Conservation (phyloP, 1,284 basidiomycete species). For the Cystobasidiaceae sp. region DNA sequence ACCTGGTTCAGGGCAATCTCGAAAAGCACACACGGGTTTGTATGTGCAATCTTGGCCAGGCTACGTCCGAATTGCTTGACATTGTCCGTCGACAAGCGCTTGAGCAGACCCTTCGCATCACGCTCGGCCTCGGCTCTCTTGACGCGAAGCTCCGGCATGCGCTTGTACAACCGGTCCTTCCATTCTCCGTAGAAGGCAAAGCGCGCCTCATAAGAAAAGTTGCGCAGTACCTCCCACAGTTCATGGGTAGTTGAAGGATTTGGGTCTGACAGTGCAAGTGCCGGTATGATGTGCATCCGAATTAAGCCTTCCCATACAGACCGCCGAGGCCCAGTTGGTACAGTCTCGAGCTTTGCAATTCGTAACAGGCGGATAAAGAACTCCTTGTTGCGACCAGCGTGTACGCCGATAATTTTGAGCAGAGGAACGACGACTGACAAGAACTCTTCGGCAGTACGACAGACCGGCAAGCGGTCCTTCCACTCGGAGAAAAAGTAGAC, state of each 20-base stretch:
- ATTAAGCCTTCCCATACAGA: constrained; percentile 70
- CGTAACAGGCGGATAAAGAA: constrained; percentile 59
- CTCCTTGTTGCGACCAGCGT: constrained; percentile 65
- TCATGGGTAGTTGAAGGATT: constrained; percentile 82
- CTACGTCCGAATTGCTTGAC: constrained; percentile 74
- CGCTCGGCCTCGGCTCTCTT: constrained; percentile 53
- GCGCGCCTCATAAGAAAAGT: constrained; percentile 70
- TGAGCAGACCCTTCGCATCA: constrained; percentile 65
- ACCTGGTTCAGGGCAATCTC: constrained; percentile 84
- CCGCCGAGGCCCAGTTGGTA: not conserved
- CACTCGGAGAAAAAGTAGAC: constrained; percentile 87
- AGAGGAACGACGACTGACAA: constrained; percentile 39
- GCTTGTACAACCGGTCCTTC: constrained; percentile 61
- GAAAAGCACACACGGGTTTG: constrained; percentile 90
- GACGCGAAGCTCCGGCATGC: constrained; percentile 47
- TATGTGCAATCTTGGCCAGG: constrained; percentile 89
- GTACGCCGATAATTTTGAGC: constrained; percentile 62
- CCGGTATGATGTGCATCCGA: constrained; percentile 76
- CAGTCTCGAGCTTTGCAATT: constrained; percentile 12
- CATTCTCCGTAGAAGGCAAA: constrained; percentile 94
- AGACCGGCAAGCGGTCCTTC: constrained; percentile 64
- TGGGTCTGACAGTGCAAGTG: constrained; percentile 74
- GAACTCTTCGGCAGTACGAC: constrained; percentile 62
- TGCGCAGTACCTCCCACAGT: constrained; percentile 75
- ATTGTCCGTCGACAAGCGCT: constrained; percentile 67